Percentiles rank a stretch among this genome's conserved stretches.
Evolutionary conservation across 805 yeast species (phyloP).

Genomic region (Kazachstania viticola): DNA sequence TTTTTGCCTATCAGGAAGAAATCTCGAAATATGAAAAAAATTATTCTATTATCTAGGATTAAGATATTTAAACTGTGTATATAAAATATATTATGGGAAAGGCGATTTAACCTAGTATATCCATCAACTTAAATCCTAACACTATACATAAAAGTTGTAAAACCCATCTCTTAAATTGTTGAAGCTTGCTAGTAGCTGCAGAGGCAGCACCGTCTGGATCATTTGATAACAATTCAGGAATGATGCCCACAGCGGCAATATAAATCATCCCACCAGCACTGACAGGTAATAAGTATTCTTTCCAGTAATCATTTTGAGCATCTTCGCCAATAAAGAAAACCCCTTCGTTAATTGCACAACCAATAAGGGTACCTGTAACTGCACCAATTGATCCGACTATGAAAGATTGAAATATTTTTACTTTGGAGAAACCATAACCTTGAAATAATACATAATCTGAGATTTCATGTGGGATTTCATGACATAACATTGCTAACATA

Average conservation of each 20-base stretch:
- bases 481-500: slow-evolving; percentile 58
- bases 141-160: slow-evolving; percentile 39
- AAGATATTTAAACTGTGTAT: not conserved
- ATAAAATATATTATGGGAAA: too few relatives aligned
- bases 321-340: slow-evolving; percentile 30
- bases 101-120: slow-evolving; percentile 24
- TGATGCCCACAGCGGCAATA: slow-evolving; percentile 63
- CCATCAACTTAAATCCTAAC: slow-evolving; percentile 50
- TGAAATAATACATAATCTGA: slow-evolving; percentile 58
- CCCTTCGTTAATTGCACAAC: slow-evolving; percentile 41
- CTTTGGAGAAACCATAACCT: not conserved
- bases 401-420: slow-evolving; percentile 27
- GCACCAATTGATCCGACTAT: slow-evolving; percentile 41
- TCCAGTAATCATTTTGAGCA: not conserved
- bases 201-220: not conserved
- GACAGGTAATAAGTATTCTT: slow-evolving; percentile 50
- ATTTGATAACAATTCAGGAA: slow-evolving; percentile 50
- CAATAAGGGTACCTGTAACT: slow-evolving; percentile 51
- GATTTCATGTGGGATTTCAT: slow-evolving; percentile 73
- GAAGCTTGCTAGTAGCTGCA: slow-evolving; percentile 22
- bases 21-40: not conserved
- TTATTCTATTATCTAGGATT: not conserved
- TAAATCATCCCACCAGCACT: slow-evolving; percentile 71
- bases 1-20: not conserved
- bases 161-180: slow-evolving; percentile 31